phyloP scores from a whole-genome alignment of 2,329 filamentous ascomycete genomes.

The Westerdykella aurantiaca region DNA sequence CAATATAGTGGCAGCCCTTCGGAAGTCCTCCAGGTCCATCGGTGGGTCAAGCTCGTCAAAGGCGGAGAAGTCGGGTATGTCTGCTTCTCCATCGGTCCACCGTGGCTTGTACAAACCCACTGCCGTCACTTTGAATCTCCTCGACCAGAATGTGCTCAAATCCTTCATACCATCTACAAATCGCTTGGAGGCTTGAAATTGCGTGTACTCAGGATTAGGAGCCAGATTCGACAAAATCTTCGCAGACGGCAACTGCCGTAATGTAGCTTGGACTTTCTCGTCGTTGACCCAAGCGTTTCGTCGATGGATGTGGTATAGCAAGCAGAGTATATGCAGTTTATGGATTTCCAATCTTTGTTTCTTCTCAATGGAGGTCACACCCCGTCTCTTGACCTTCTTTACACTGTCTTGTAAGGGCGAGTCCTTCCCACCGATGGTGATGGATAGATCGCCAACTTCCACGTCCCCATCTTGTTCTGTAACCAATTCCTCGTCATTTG shows the following conservation, averaged over 20 bases:
- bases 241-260: slow-evolving; percentile 54
- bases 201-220: slow-evolving; percentile 60
- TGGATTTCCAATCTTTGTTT: slow-evolving; percentile 68
- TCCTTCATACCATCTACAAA: slow-evolving; percentile 74
- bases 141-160: slow-evolving; percentile 60
- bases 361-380: slow-evolving; percentile 53
- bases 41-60: slow-evolving; percentile 61
- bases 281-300: slow-evolving; percentile 92
- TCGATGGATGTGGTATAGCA: slow-evolving; percentile 69
- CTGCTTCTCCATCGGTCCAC: slow-evolving; percentile 66
- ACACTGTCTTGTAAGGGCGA: slow-evolving; percentile 11
- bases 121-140: slow-evolving; percentile 64
- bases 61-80: slow-evolving; percentile 46
- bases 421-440: slow-evolving; percentile 35
- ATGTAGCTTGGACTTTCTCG: slow-evolving; percentile 54
- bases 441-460: slow-evolving; percentile 36
- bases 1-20: slow-evolving; percentile 60
- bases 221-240: slow-evolving; percentile 64
- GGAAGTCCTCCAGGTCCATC: slow-evolving; percentile 68
- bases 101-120: slow-evolving; percentile 40
- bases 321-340: slow-evolving; percentile 76
- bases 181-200: slow-evolving; percentile 70
- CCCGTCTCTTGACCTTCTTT: slow-evolving; percentile 42
- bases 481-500: slow-evolving; percentile 20
- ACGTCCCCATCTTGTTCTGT: slow-evolving; percentile 21